Evolutionary conservation across 495 filamentous ascomycete genomes (phyloP).

Genomic region (Bombardia bombarda): DNA sequence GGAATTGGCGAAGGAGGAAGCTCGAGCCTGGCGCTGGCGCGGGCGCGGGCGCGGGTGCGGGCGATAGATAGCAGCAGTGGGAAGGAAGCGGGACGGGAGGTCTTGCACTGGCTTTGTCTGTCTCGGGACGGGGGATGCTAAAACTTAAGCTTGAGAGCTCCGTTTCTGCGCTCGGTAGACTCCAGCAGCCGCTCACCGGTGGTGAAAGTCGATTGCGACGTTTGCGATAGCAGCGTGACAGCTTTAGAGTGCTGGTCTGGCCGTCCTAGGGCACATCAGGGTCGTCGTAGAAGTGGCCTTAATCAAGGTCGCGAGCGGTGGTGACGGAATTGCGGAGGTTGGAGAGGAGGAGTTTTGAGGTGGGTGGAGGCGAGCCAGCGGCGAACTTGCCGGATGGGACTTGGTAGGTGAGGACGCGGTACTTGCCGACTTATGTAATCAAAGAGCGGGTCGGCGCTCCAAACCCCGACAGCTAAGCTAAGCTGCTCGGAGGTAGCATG

Average conservation of each 20-base stretch:
- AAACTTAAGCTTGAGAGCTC: neutral
- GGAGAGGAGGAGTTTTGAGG: conserved; percentile 20
- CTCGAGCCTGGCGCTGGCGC: too few species aligned
- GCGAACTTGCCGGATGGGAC: too few species aligned
- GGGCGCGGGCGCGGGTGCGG: too few species aligned
- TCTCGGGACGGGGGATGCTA: too few species aligned
- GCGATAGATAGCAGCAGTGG: too few species aligned
- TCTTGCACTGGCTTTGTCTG: too few species aligned
- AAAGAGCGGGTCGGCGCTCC: neutral
- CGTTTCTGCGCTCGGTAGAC: neutral
- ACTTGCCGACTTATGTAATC: conserved; percentile 2
- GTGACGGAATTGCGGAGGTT: conserved; percentile 25
- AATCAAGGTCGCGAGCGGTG: conserved; percentile 9
- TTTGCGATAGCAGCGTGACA: conserved; percentile 2
- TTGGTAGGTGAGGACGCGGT: neutral
- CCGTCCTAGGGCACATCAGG: too few species aligned
- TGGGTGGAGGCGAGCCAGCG: conserved; percentile 9
- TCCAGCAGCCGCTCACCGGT: neutral
- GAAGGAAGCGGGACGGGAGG: too few species aligned
- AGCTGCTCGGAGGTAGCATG: neutral
- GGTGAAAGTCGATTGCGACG: neutral
- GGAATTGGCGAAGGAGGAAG: too few species aligned
- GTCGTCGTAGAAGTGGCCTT: too few species aligned
- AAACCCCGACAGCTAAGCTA: neutral
- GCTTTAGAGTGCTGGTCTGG: too few species aligned